Percentiles rank a stretch among this genome's conserved stretches.
Conservation (phyloP, 2,329 filamentous ascomycete species). For the Elsinoe australis region DNA sequence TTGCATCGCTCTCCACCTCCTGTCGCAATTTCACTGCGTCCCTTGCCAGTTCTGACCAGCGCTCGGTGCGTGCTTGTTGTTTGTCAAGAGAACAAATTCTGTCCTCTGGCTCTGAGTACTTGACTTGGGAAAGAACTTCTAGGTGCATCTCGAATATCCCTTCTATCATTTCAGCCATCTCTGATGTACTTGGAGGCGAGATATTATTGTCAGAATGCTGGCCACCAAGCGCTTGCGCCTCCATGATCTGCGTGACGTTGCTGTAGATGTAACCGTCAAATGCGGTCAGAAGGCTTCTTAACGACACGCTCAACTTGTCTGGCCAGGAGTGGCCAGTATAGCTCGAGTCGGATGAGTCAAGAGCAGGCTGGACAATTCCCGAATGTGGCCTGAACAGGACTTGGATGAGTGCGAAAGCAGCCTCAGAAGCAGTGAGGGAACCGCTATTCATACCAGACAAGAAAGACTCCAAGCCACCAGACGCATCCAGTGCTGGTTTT, state of each 20-base stretch:
- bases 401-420: slow-evolving; percentile 48
- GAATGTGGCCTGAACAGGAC: slow-evolving; percentile 40
- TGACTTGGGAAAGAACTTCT: slow-evolving; percentile 57
- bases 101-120: slow-evolving; percentile 51
- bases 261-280: slow-evolving; percentile 48
- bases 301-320: slow-evolving; percentile 46
- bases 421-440: slow-evolving; percentile 44
- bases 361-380: slow-evolving; percentile 19
- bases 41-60: slow-evolving; percentile 54
- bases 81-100: slow-evolving; percentile 43
- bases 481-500: slow-evolving; percentile 19
- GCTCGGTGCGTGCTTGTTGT: slow-evolving; percentile 51
- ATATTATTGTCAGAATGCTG: not conserved
- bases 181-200: not conserved
- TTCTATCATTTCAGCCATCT: slow-evolving; percentile 47
- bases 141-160: slow-evolving; percentile 60
- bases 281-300: slow-evolving; percentile 46
- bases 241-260: not conserved
- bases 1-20: slow-evolving; percentile 29
- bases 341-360: slow-evolving; percentile 33
- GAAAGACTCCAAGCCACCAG: slow-evolving; percentile 36
- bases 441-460: slow-evolving; percentile 39
- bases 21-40: slow-evolving; percentile 43
- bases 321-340: slow-evolving; percentile 51
- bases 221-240: not conserved